phyloP scores from a whole-genome alignment of 228 moss, liverwort and hornwort species.

The Sphagnum magellanicum region DNA sequence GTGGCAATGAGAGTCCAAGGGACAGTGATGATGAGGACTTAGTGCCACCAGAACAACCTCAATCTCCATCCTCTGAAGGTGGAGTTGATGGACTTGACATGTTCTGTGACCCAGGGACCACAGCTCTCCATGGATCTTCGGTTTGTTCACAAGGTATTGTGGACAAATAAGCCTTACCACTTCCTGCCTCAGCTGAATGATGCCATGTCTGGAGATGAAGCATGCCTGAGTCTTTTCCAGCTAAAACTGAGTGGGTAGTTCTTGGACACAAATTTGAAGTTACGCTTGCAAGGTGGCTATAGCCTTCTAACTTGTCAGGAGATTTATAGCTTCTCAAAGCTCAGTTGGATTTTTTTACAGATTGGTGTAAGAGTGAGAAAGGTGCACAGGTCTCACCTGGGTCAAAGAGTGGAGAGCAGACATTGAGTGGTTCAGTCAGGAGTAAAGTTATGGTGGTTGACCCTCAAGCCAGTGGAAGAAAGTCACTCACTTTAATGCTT shows the following conservation, averaged over 20 bases:
- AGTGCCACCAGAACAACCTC: conserved; percentile 44
- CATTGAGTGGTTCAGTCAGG: conserved; percentile 10
- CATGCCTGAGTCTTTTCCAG: too few relatives aligned
- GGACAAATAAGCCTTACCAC: too few relatives aligned
- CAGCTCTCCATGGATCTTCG: conserved; percentile 23
- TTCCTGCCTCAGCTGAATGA: too few relatives aligned
- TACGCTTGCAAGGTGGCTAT: too few relatives aligned
- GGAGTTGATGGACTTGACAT: conserved; percentile 19
- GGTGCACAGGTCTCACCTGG: conserved; percentile 12
- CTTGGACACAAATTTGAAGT: too few relatives aligned
- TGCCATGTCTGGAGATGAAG: too few relatives aligned
- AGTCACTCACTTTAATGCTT: conserved; percentile 36
- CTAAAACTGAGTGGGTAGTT: too few relatives aligned
- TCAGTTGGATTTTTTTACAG: neutral
- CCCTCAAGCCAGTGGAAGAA: conserved; percentile 24
- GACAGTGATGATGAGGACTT: conserved; percentile 13
- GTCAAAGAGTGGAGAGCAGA: conserved; percentile 1
- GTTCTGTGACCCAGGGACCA: conserved; percentile 17
- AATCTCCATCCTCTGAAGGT: conserved; percentile 35
- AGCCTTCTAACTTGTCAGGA: too few relatives aligned
- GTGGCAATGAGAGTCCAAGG: conserved; percentile 32
- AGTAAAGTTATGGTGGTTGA: conserved; percentile 42
- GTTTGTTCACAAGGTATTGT: conserved; percentile 24
- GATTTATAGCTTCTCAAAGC: too few relatives aligned
- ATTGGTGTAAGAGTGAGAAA: conserved; percentile 55